Percentiles rank a stretch among this genome's conserved stretches.
Evolutionary conservation across 2,329 filamentous ascomycete species (phyloP).

Genomic region (Pseudogymnoascus sp.): DNA sequence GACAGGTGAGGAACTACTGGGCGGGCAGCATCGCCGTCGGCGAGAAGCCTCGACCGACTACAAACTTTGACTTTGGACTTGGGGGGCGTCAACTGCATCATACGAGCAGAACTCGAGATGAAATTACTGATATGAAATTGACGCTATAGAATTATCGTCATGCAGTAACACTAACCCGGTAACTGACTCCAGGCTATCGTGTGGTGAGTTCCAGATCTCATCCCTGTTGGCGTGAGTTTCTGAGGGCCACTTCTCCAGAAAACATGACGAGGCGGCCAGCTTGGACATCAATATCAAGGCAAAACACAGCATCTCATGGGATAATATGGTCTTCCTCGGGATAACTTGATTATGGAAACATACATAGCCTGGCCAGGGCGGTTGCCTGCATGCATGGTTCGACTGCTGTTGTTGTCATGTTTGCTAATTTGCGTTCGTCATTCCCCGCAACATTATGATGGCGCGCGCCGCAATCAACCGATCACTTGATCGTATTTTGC

Average conservation of each 20-base stretch:
- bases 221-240: neutral
- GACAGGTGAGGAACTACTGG: neutral
- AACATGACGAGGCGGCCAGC: neutral
- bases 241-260: neutral
- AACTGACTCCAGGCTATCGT: neutral
- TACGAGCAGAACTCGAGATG: neutral
- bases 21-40: neutral
- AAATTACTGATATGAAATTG: neutral
- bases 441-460: neutral
- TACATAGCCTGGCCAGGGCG: neutral
- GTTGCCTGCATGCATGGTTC: conserved; percentile 2
- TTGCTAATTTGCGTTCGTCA: neutral
- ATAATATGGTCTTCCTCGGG: neutral
- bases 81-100: neutral
- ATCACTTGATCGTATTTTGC: neutral
- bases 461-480: no score
- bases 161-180: no score
- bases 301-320: neutral
- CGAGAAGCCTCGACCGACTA: neutral
- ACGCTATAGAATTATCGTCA: neutral
- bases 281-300: neutral
- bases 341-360: neutral
- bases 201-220: neutral
- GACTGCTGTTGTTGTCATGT: neutral
- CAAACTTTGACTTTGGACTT: neutral